Evolutionary conservation across 768 basidiomycete genomes (phyloP), one percentile per base, ranked within the genome.

Genomic region (Leccinum subgranulosum): DNA sequence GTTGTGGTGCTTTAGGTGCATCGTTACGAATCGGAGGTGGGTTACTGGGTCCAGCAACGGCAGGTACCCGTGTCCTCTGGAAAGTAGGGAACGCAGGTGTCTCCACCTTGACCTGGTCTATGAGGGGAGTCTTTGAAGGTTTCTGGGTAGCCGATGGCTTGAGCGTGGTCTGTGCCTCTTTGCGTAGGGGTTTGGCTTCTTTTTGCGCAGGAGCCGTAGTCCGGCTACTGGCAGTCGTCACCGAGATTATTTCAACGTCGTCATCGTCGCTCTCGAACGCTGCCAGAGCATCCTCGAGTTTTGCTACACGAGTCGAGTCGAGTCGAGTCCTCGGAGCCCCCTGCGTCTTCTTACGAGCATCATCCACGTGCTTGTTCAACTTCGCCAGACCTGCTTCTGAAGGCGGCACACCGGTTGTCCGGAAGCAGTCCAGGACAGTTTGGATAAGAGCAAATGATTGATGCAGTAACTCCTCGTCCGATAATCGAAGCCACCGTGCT

Each of bases 401-500:
- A 1, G 89, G 92, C 3, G 71, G 76, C 3, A 86, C 75, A 6
- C 76, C 72, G 2, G 83, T 82, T 47, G 85, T 82, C 52, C 81
- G 81, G 74, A 97, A 93, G 58, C 89, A 84, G 19, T 83, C 81
- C 51, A 98, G 77, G 27, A 98, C 79, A 12, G 85, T 82, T 66
- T 90, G 86, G 23, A 98, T 76, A 21, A 98, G 79, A 51, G 90
- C 79, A 61, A 92, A 94, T 0, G 94, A 88, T 65, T 95, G 92
- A 71, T 94, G 87, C 3, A 98, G 77, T 6, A 97, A 80, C 67
- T 98, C 96, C 64, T 88, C 82, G 72, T 98, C 93, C 12, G 94
- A 98, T 34, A 98, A 79, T 25, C 95, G 86, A 49, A 98, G 76
- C 97, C 97, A 99, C 52, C 84, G 81, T 17, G 87, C 79, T 50